These are phyloP conservation scores for Tylopilus cervinicoccineus DNA, from an alignment of 768 basidiomycete species.

Conservation along the genomic window DNA sequence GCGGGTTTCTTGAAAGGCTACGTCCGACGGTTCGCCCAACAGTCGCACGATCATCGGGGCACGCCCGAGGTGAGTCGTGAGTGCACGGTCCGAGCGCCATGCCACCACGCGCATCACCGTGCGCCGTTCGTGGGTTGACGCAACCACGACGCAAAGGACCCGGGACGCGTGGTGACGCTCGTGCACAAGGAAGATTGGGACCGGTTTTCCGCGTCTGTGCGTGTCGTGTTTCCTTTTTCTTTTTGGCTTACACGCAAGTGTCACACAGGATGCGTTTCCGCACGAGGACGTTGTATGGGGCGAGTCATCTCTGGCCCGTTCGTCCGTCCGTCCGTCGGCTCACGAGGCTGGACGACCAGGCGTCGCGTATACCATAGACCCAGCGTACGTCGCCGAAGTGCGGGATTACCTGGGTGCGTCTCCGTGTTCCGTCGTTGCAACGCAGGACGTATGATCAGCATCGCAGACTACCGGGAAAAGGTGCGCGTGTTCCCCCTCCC, in stretches of 20 bases:
- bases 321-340: not conserved
- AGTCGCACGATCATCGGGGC: slow-evolving; percentile 90
- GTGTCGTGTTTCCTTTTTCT: slow-evolving; percentile 11
- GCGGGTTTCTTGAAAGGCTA: slow-evolving; percentile 89
- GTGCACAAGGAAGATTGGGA: slow-evolving; percentile 90
- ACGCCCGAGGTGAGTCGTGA: slow-evolving; percentile 75
- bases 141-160: too few relatives aligned
- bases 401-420: slow-evolving; percentile 74
- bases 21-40: slow-evolving; percentile 85
- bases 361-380: slow-evolving; percentile 85
- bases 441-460: not conserved
- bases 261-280: slow-evolving; percentile 29
- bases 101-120: too few relatives aligned
- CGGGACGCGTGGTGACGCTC: slow-evolving; percentile 88
- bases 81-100: too few relatives aligned
- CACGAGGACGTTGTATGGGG: slow-evolving; percentile 58
- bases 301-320: slow-evolving; percentile 19
- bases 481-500: slow-evolving; percentile 32
- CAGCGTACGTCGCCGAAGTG: slow-evolving; percentile 68
- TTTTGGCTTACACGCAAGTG: not conserved
- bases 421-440: not conserved
- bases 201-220: slow-evolving; percentile 60
- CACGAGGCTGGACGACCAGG: slow-evolving; percentile 38
- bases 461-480: slow-evolving; percentile 80
- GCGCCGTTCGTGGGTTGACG: too few relatives aligned